A percentile compares a stretch with the other conserved stretches of the same genome.
Evolutionary conservation across 305 asterid genomes (phyloP).

Genomic region (Nicotiana rustica): DNA sequence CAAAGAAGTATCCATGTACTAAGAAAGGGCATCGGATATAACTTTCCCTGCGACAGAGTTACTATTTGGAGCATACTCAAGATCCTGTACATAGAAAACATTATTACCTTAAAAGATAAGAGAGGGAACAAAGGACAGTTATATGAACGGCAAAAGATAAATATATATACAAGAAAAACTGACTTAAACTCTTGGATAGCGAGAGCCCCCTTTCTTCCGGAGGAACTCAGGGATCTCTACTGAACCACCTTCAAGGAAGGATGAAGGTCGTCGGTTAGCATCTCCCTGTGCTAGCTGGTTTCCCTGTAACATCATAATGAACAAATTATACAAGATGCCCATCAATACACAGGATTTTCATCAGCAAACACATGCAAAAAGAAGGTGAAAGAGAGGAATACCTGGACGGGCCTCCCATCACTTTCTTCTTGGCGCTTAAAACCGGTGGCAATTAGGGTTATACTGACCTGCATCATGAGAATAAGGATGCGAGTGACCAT

Average conservation of each 20-base stretch:
- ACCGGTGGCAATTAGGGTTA: conserved; percentile 92
- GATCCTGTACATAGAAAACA: conserved; percentile 22
- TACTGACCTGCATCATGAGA: conserved; percentile 61
- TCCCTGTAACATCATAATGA: conserved; percentile 48
- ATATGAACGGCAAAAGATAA: neutral
- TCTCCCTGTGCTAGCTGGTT: conserved; percentile 70
- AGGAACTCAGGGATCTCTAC: conserved; percentile 93
- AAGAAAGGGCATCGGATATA: neutral
- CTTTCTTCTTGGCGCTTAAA: conserved; percentile 92
- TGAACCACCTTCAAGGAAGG: conserved; percentile 71
- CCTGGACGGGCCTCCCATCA: conserved; percentile 76
- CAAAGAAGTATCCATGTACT: conserved; percentile 6
- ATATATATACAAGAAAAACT: neutral
- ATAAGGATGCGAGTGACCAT: conserved; percentile 37
- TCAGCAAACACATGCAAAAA: neutral
- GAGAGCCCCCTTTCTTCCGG: conserved; percentile 87
- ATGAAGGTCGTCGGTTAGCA: conserved; percentile 64
- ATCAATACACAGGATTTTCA: neutral
- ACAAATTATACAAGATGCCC: neutral
- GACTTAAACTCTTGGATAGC: conserved; percentile 77
- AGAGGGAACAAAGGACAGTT: neutral
- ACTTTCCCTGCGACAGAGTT: neutral
- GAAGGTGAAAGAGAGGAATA: conserved; percentile 30
- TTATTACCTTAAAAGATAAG: neutral
- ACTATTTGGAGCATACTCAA: neutral